Conservation (phyloP, 768 basidiomycete genomes). For the Rhizopogon vinicolor region DNA sequence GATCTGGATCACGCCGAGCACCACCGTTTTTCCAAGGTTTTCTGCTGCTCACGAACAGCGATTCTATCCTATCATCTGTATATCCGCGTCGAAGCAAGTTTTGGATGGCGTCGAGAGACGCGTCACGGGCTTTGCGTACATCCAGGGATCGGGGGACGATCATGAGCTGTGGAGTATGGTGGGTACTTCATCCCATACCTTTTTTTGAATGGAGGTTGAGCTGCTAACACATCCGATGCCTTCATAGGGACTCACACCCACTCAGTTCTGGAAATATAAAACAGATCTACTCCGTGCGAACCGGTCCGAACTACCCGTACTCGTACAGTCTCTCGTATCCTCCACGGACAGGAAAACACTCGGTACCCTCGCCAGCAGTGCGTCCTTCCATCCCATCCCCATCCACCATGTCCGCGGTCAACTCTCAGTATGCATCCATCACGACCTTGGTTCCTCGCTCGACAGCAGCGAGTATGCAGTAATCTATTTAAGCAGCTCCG, state of each 20-base stretch:
- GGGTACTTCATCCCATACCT: constrained; percentile 8
- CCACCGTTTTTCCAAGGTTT: constrained; percentile 43
- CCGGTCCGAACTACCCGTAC: constrained; percentile 43
- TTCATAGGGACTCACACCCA: constrained; percentile 70
- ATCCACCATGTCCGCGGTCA: constrained; percentile 31
- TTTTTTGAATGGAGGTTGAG: constrained; percentile 1
- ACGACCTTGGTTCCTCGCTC: constrained; percentile 18
- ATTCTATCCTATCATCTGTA: constrained; percentile 74
- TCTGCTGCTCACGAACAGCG: constrained; percentile 5
- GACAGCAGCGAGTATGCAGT: constrained; percentile 7
- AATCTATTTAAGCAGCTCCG: constrained; percentile 10
- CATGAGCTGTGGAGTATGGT: constrained; percentile 89
- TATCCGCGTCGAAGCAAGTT: constrained; percentile 79
- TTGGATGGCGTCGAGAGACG: constrained; percentile 57
- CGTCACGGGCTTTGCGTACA: constrained; percentile 70
- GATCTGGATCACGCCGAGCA: constrained; percentile 82
- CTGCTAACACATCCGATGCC: background rate
- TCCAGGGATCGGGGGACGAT: constrained; percentile 95
- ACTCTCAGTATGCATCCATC: constrained; percentile 34
- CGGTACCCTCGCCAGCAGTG: background rate
- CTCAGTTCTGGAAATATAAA: constrained; percentile 63
- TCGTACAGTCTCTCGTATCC: constrained; percentile 16
- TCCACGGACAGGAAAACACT: background rate
- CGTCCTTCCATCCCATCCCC: constrained; percentile 4
- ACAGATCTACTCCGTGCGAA: constrained; percentile 40